Base-by-base conservation (phyloP, 441 rosid species). In the Biscutella laevigata region DNA sequence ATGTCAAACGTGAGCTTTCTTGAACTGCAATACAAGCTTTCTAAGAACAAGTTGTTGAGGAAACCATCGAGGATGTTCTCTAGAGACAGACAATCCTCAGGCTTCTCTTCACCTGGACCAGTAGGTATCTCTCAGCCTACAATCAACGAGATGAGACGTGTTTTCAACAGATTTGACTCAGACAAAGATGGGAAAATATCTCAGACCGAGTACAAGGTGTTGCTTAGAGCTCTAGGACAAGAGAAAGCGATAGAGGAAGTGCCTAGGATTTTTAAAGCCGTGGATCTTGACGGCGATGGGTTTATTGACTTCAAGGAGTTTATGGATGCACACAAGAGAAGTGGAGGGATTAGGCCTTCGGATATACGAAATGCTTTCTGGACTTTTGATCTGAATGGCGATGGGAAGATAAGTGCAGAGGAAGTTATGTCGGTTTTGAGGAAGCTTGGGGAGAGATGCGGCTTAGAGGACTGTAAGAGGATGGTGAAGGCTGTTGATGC, bases 121-220 rank as follows among this genome's bases (percentile, higher is more conserved):
- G 61, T 46, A 58, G 60, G 64, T 0, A 34, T 67, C 7, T 59
- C 48, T 64, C 84, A 75, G 77, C 89, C 86, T n/a, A 73, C 78
- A 29, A n/a, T 51, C 28, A 68, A 68, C 8, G 94, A 80, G 74
- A 70, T 80, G 86, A 77, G 66, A 72, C 65, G 58, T 19, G 88
- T 87, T 26, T 91, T 85, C 53, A 73, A 80, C 41, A 85, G 76
- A 44, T 81, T 87, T 39, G 94, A 85, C 27, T 13, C 75, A 29
- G 74, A 87, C 67, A 80, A 71, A 69, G 96, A 84, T 29, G 98
- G 94, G 3, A 85, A 83, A 65, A 83, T 91, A 29, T 87, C 95
- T 24, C 90, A 74, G 72, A 64, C 62, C 20, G 94, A 87, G 70
- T 91, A 91, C 77, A 81, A 75, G 59, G 86, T 67, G n/a, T 73